Conservation (phyloP, 2,329 filamentous ascomycete genomes). For the Dothiorella sarmentorum region DNA sequence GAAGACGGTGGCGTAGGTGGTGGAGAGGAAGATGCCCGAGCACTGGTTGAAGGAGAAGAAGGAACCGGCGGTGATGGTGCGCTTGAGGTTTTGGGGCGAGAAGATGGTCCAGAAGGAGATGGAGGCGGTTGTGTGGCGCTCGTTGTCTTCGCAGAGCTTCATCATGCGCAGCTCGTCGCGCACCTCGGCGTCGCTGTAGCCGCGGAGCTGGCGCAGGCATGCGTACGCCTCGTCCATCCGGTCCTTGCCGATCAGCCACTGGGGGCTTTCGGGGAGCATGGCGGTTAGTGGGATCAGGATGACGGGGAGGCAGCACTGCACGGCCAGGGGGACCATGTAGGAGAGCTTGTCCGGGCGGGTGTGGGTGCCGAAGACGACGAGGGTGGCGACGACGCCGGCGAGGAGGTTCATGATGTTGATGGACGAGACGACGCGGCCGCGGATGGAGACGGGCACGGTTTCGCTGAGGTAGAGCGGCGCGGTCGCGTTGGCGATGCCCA, state of each 20-base stretch:
- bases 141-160: conserved; percentile 27
- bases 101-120: conserved; percentile 38
- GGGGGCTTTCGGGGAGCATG: conserved; percentile 55
- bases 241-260: conserved; percentile 57
- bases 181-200: conserved; percentile 30
- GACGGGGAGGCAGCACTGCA: conserved; percentile 34
- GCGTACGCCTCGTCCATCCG: conserved; percentile 34
- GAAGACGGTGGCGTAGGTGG: conserved; percentile 59
- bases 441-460: conserved; percentile 55
- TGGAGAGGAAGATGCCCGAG: conserved; percentile 38
- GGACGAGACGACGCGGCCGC: conserved; percentile 49
- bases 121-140: conserved; percentile 25
- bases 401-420: conserved; percentile 12
- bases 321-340: conserved; percentile 37
- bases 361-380: conserved; percentile 72
- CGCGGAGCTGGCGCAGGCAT: conserved; percentile 28
- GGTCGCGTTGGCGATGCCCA: conserved; percentile 11
- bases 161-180: conserved; percentile 34
- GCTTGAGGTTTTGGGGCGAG: conserved; percentile 32
- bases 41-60: conserved; percentile 13
- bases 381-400: conserved; percentile 40
- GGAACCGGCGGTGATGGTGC: conserved; percentile 39
- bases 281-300: conserved; percentile 31
- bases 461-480: conserved; percentile 60
- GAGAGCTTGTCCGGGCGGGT: conserved; percentile 59